phyloP scores from a whole-genome alignment of 2,329 filamentous ascomycete species.

The Colletotrichum neosansevieriae region DNA sequence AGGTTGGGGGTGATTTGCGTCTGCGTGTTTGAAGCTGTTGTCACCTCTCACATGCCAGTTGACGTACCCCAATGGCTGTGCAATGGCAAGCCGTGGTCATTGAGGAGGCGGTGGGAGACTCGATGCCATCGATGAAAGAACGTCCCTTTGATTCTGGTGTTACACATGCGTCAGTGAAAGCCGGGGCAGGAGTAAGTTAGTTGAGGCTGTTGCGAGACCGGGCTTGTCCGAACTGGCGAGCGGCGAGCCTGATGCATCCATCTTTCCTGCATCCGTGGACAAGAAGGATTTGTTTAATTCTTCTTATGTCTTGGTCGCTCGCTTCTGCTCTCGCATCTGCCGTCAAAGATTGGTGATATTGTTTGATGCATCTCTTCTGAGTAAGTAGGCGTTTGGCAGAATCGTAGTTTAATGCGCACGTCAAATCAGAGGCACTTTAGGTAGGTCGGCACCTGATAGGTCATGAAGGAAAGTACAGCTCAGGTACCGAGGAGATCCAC shows the following conservation, averaged over 20 bases:
- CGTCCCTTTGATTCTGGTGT: neutral
- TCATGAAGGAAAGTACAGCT: too few species aligned
- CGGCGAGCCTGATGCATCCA: neutral
- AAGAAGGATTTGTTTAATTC: too few species aligned
- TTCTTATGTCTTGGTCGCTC: too few species aligned
- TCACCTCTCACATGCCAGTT: conserved; percentile 29
- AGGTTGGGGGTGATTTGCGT: neutral
- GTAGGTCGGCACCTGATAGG: neutral
- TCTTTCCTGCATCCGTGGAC: too few species aligned
- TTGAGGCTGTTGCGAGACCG: neutral
- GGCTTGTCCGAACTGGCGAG: neutral
- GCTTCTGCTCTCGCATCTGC: too few species aligned
- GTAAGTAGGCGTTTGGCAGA: too few species aligned
- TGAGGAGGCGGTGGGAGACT: neutral
- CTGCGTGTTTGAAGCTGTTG: conserved; percentile 6
- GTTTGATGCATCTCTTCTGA: too few species aligned
- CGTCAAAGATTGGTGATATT: too few species aligned
- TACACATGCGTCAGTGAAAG: conserved; percentile 4
- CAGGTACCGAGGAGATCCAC: neutral
- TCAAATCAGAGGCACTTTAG: neutral
- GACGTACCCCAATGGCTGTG: conserved; percentile 18
- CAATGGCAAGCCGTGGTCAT: conserved; percentile 1
- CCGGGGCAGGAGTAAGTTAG: neutral
- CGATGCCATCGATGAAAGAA: neutral
- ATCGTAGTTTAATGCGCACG: too few species aligned